Evolutionary conservation across 129 eudicot genomes (phyloP), one percentile per base, ranked within the genome.

Genomic region (Pittosporum tobira): DNA sequence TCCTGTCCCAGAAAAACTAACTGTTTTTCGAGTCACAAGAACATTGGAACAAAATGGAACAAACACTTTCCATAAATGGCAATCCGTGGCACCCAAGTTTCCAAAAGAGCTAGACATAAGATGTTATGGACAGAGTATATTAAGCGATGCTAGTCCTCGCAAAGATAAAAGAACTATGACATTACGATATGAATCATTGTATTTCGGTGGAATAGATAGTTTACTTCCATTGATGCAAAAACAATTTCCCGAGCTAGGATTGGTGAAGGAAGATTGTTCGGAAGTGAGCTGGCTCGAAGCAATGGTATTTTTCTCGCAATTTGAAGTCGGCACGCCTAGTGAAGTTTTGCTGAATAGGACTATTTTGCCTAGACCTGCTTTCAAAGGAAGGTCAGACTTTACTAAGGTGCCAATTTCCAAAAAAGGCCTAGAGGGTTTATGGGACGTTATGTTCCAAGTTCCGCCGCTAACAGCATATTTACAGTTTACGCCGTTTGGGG

Each of bases 251-350:
- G 87, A 84, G 30, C 21, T 79, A 25, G 82, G 77, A 20, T 34
- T 79, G 69, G 22, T 2, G 20, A 61, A 40, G 52, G 67, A 71
- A 54, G 84, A 79, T 14, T 79, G 81, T 43, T 51, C 59, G 1
- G 87, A 80, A 58, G 67, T 76, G 87, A 84, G 81, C 69, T 84
- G 84, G 94, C 66, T 80, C 15, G 45, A 77, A 55, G 57, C 94
- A 2, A 61, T 74, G 27, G 68, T 51, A n/a, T n/a, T n/a, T n/a
- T n/a, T n/a, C n/a, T n/a, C n/a, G n/a, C n/a, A n/a, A n/a, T n/a
- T n/a, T n/a, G n/a, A n/a, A n/a, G n/a, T n/a, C n/a, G n/a, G n/a
- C n/a, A n/a, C n/a, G n/a, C n/a, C n/a, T n/a, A n/a, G n/a, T n/a
- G n/a, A n/a, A n/a, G n/a, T n/a, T n/a, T n/a, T n/a, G n/a, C n/a